These are phyloP conservation scores for Daphne laureola DNA, from an alignment of 441 rosid genomes.

Conservation along the genomic window DNA sequence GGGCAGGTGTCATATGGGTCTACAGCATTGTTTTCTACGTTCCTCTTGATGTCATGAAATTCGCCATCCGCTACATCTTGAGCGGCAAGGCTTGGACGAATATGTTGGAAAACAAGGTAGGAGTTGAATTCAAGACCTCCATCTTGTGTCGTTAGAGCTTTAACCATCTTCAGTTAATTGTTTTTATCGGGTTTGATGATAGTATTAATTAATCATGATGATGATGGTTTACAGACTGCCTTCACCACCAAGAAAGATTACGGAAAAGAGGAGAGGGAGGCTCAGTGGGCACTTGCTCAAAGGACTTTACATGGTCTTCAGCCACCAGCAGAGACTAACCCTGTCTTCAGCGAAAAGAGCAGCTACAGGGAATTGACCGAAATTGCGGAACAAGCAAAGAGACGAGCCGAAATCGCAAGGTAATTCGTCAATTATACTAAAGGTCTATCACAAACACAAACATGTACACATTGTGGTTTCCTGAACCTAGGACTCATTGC, in stretches of 20 bases:
- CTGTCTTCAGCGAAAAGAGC: slow-evolving; percentile 53
- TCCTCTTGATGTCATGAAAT: slow-evolving; percentile 75
- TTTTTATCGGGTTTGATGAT: background rate
- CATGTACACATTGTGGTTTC: too few relatives aligned
- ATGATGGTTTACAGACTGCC: slow-evolving; percentile 45
- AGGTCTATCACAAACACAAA: background rate
- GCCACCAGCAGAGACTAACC: slow-evolving; percentile 49
- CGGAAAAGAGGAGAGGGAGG: slow-evolving; percentile 89
- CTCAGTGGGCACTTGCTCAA: slow-evolving; percentile 93
- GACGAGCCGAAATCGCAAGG: slow-evolving; percentile 93
- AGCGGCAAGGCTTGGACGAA: slow-evolving; percentile 84
- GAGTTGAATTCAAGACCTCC: too few relatives aligned
- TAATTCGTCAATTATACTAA: slow-evolving; percentile 15
- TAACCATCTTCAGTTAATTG: too few relatives aligned
- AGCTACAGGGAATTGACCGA: slow-evolving; percentile 84
- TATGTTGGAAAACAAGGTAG: slow-evolving; percentile 82
- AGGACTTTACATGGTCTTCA: slow-evolving; percentile 89
- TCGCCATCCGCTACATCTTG: slow-evolving; percentile 65
- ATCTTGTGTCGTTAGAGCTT: too few relatives aligned
- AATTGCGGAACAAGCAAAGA: slow-evolving; percentile 93
- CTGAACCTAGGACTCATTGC: too few relatives aligned
- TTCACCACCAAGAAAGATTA: slow-evolving; percentile 92
- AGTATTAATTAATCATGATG: slow-evolving; percentile 8
- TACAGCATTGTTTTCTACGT: slow-evolving; percentile 70
- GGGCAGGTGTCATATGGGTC: slow-evolving; percentile 90